These are phyloP conservation scores for Boletus sensibilis DNA, from an alignment of 768 basidiomycete species.

Conservation along the genomic window DNA sequence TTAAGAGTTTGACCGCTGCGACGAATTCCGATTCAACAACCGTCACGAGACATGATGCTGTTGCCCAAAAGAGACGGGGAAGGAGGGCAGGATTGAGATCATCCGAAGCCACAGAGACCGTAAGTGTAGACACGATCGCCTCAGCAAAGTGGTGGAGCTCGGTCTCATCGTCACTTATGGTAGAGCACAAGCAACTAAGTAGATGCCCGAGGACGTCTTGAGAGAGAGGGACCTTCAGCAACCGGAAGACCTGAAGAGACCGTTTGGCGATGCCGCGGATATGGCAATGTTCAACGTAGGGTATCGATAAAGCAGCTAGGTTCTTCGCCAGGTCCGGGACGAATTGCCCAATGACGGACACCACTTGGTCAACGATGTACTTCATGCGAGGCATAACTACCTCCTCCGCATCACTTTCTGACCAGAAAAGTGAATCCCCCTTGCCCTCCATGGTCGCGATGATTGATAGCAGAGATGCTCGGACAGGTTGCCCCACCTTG, in stretches of 20 bases:
- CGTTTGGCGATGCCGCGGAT: slow-evolving; percentile 84
- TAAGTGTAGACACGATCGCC: slow-evolving; percentile 78
- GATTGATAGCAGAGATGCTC: slow-evolving; percentile 47
- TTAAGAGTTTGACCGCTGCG: slow-evolving; percentile 63
- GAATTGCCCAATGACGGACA: slow-evolving; percentile 67
- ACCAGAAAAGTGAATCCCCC: slow-evolving; percentile 62
- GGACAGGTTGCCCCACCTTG: slow-evolving; percentile 47
- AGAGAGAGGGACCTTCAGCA: slow-evolving; percentile 69
- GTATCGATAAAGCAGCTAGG: slow-evolving; percentile 79
- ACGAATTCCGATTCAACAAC: slow-evolving; percentile 79
- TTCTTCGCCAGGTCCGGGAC: slow-evolving; percentile 65
- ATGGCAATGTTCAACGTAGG: slow-evolving; percentile 85
- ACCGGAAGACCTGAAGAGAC: slow-evolving; percentile 87
- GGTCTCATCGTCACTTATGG: slow-evolving; percentile 71
- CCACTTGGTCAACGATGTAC: slow-evolving; percentile 60
- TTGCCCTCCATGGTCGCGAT: slow-evolving; percentile 59
- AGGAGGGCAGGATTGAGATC: slow-evolving; percentile 61
- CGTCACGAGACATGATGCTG: slow-evolving; percentile 77
- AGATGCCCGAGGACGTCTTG: slow-evolving; percentile 73
- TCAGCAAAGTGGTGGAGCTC: slow-evolving; percentile 81
- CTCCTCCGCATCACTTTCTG: slow-evolving; percentile 58
- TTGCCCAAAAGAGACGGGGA: slow-evolving; percentile 87
- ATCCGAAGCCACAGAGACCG: slow-evolving; percentile 52
- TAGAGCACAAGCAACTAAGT: slow-evolving; percentile 80
- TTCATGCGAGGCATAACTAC: slow-evolving; percentile 67